A percentile compares a stretch with the other conserved stretches of the same genome.
Evolutionary conservation across 1,284 basidiomycete genomes (phyloP).

Genomic region (Pterulicium gracile): DNA sequence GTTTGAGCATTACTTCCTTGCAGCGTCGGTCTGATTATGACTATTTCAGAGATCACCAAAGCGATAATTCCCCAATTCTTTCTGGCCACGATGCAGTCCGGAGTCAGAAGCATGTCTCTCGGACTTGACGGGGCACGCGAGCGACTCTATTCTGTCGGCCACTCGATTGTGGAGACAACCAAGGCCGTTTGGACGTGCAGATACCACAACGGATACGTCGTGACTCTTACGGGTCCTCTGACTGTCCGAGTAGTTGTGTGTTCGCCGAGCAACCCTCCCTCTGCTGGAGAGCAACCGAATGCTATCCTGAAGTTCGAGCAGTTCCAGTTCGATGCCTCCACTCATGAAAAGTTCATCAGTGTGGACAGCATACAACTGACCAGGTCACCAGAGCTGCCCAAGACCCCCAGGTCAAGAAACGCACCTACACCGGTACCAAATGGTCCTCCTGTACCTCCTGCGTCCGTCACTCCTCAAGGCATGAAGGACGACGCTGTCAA

Average conservation of each 20-base stretch:
- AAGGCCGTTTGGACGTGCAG: conserved; percentile 66
- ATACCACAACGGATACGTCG: conserved; percentile 64
- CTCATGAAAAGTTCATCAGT: conserved; percentile 57
- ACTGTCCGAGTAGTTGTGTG: conserved; percentile 44
- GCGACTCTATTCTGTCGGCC: conserved; percentile 33
- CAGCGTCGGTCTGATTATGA: conserved; percentile 11
- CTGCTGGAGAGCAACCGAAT: background rate
- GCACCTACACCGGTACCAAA: conserved; percentile 25
- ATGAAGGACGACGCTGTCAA: conserved; percentile 11
- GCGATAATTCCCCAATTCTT: conserved; percentile 75
- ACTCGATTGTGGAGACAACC: conserved; percentile 54
- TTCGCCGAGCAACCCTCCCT: background rate
- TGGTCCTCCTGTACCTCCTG: conserved; percentile 15
- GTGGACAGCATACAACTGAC: conserved; percentile 46
- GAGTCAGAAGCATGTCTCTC: conserved; percentile 67
- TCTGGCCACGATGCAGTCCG: conserved; percentile 69
- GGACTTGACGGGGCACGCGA: conserved; percentile 64
- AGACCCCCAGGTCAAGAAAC: conserved; percentile 26
- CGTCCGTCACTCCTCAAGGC: conserved; percentile 18
- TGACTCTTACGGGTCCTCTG: conserved; percentile 60
- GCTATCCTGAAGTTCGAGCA: conserved; percentile 48
- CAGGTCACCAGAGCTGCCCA: conserved; percentile 29
- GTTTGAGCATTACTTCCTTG: conserved; percentile 15
- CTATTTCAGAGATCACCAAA: conserved; percentile 51
- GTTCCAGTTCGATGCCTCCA: conserved; percentile 57